Conservation (phyloP, 2,329 filamentous ascomycete species). For the Zasmidium cellare region DNA sequence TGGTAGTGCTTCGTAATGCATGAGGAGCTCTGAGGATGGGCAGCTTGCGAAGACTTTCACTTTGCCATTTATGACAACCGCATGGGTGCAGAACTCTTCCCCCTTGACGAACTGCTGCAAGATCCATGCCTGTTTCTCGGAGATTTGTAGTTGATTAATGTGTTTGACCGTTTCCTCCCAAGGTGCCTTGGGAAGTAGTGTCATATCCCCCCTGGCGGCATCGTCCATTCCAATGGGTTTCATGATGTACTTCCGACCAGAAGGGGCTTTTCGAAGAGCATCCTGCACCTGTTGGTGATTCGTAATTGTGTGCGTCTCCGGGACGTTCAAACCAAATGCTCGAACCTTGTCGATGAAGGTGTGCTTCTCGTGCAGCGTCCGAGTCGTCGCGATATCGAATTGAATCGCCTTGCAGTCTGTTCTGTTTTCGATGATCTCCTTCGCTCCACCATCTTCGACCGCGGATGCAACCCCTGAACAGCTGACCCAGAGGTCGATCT, state of each 20-base stretch:
- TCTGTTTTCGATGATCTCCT: slow-evolving; percentile 59
- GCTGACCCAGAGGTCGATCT: slow-evolving; percentile 70
- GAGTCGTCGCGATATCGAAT: slow-evolving; percentile 58
- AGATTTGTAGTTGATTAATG: slow-evolving; percentile 57
- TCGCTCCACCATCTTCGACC: slow-evolving; percentile 66
- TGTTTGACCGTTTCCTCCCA: slow-evolving; percentile 55
- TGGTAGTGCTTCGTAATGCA: slow-evolving; percentile 66
- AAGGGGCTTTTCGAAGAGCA: slow-evolving; percentile 5
- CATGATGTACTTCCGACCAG: slow-evolving; percentile 59
- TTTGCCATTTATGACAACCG: slow-evolving; percentile 64
- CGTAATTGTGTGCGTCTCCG: slow-evolving; percentile 52
- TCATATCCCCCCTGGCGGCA: slow-evolving; percentile 58
- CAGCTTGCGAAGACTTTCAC: slow-evolving; percentile 69
- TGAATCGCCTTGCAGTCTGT: slow-evolving; percentile 65
- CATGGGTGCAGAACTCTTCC: slow-evolving; percentile 70
- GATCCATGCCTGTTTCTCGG: slow-evolving; percentile 60
- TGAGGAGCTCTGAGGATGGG: slow-evolving; percentile 60
- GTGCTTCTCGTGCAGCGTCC: slow-evolving; percentile 64
- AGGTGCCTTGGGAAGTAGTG: slow-evolving; percentile 60
- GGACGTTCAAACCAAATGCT: slow-evolving; percentile 51
- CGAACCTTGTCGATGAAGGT: slow-evolving; percentile 62
- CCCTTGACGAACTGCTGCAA: slow-evolving; percentile 68
- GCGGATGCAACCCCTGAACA: slow-evolving; percentile 69
- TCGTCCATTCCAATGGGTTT: slow-evolving; percentile 67
- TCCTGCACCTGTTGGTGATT: slow-evolving; percentile 28